Evolutionary conservation across 2,329 filamentous ascomycete genomes (phyloP).

Genomic region (Paraphaeosphaeria minitans): DNA sequence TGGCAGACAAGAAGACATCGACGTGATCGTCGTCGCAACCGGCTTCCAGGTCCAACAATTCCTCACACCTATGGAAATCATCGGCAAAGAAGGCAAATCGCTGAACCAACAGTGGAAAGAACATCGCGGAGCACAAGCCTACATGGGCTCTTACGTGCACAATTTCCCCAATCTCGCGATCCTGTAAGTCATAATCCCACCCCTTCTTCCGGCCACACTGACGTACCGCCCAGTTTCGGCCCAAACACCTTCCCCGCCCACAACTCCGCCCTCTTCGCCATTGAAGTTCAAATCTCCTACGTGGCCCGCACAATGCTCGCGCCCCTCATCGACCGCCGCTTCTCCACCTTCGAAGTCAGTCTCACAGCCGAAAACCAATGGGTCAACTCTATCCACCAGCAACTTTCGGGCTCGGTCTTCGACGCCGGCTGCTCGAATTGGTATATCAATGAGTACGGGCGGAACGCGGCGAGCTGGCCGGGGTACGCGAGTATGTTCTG

Average conservation of each 20-base stretch:
- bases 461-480: conserved; percentile 49
- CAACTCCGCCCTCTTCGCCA: conserved; percentile 42
- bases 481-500: conserved; percentile 39
- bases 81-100: conserved; percentile 27
- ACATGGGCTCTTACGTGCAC: conserved; percentile 23
- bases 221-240: conserved; percentile 21
- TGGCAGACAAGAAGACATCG: conserved; percentile 26
- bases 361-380: conserved; percentile 38
- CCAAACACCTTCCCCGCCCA: conserved; percentile 39
- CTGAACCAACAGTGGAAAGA: conserved; percentile 27
- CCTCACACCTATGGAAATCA: conserved; percentile 40
- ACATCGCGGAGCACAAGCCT: conserved; percentile 24
- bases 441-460: conserved; percentile 49
- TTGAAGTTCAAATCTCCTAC: conserved; percentile 40
- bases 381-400: conserved; percentile 37
- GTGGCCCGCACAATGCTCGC: conserved; percentile 33
- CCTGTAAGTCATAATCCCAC: conserved; percentile 8
- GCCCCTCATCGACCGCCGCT: conserved; percentile 42
- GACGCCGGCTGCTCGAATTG: conserved; percentile 49
- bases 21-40: conserved; percentile 43
- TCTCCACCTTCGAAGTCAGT: conserved; percentile 45
- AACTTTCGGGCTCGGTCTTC: conserved; percentile 45
- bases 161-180: conserved; percentile 34
- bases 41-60: conserved; percentile 46
- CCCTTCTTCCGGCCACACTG: background rate